Conservation (phyloP, 257 asterid species). For the Linaria vulgaris region DNA sequence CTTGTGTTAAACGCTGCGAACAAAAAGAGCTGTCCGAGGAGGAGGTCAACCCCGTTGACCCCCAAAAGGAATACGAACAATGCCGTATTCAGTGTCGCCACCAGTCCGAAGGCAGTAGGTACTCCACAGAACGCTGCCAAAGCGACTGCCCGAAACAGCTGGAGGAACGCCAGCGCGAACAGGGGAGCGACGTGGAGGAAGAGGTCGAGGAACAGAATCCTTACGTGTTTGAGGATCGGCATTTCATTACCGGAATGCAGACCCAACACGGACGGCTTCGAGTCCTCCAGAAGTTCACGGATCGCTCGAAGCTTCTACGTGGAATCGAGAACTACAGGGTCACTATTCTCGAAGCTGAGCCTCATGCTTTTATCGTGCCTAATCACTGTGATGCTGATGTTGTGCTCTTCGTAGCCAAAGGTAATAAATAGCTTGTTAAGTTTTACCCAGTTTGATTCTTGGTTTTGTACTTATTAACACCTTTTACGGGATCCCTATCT, state of each 20-base stretch:
- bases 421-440: no score
- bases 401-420: conserved; percentile 46
- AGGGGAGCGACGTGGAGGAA: background rate
- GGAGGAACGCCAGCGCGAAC: background rate
- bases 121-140: conserved; percentile 11
- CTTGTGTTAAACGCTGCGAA: no score
- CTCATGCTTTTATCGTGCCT: conserved; percentile 62
- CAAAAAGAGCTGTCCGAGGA: no score
- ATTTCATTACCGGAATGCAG: conserved; percentile 43
- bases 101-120: background rate
- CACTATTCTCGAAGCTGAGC: conserved; percentile 55
- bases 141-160: conserved; percentile 9
- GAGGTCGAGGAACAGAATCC: conserved; percentile 29
- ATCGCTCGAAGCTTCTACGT: conserved; percentile 48
- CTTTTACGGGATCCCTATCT: no score
- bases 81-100: conserved; percentile 25
- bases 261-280: conserved; percentile 55
- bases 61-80: conserved; percentile 15
- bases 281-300: conserved; percentile 52
- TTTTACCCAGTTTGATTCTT: no score
- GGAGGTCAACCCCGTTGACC: background rate
- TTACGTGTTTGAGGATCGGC: conserved; percentile 56
- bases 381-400: conserved; percentile 64
- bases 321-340: conserved; percentile 69
- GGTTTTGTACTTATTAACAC: no score